Percentiles rank a stretch among this genome's conserved stretches.
These are phyloP conservation scores for Alternaria triticimaculans DNA, from an alignment of 2,329 filamentous ascomycete genomes.

Conservation along the genomic window DNA sequence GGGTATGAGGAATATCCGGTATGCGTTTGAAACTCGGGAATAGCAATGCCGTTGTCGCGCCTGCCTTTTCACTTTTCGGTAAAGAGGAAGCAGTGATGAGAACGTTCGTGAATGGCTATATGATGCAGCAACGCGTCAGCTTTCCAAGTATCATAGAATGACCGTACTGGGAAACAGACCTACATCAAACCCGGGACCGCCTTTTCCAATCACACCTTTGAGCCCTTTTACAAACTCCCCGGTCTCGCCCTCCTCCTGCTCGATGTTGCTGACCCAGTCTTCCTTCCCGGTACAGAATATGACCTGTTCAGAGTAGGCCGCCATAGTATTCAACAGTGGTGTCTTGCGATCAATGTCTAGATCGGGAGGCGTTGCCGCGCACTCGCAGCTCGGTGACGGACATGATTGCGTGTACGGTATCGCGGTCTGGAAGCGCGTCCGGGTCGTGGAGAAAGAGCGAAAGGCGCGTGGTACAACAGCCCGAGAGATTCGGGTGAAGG, in stretches of 20 bases:
- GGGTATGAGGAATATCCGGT: slow-evolving; percentile 70
- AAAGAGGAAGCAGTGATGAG: slow-evolving; percentile 80
- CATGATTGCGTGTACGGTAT: slow-evolving; percentile 57
- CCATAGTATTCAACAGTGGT: slow-evolving; percentile 76
- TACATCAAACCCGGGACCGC: slow-evolving; percentile 55
- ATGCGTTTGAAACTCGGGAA: slow-evolving; percentile 86
- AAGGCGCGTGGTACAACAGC: neutral
- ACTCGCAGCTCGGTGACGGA: slow-evolving; percentile 77
- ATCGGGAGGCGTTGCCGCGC: slow-evolving; percentile 69
- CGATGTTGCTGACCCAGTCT: slow-evolving; percentile 85
- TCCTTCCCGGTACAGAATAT: slow-evolving; percentile 79
- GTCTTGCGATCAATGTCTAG: slow-evolving; percentile 77
- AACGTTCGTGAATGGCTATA: slow-evolving; percentile 82
- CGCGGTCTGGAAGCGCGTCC: slow-evolving; percentile 8
- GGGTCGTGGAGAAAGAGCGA: slow-evolving; percentile 12
- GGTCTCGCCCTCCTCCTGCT: slow-evolving; percentile 70
- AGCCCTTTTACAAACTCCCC: slow-evolving; percentile 70
- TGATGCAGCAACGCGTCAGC: neutral
- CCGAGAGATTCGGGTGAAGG: slow-evolving; percentile 1
- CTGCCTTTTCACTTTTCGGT: slow-evolving; percentile 17
- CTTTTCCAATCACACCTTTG: slow-evolving; percentile 60
- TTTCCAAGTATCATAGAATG: neutral
- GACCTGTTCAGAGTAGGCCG: slow-evolving; percentile 80
- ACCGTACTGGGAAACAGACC: slow-evolving; percentile 35
- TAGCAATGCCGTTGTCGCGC: slow-evolving; percentile 65